Conservation (phyloP, 805 yeast genomes). For the Debaryomyces maramus region DNA sequence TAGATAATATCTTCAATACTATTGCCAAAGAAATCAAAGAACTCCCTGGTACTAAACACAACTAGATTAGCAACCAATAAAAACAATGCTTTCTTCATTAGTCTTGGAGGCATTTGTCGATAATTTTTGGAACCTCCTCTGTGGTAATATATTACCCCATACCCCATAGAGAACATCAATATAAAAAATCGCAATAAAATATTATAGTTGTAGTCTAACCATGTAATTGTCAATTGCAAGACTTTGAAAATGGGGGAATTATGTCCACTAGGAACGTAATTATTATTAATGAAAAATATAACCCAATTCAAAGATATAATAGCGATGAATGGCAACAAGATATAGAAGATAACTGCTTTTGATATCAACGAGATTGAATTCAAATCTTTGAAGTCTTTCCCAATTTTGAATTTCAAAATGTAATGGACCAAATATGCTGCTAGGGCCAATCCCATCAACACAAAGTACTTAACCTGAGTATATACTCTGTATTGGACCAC, state of each 20-base stretch:
- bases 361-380: conserved; percentile 29
- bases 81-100: conserved; percentile 8
- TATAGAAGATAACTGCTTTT: conserved; percentile 25
- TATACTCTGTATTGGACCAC: conserved; percentile 17
- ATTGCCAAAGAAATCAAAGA: background rate
- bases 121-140: conserved; percentile 21
- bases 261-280: conserved; percentile 7
- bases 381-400: conserved; percentile 26
- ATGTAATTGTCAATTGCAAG: background rate
- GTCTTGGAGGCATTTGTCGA: conserved; percentile 21
- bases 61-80: conserved; percentile 5
- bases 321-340: conserved; percentile 20
- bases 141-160: conserved; percentile 32
- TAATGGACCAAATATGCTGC: conserved; percentile 24
- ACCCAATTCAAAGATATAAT: conserved; percentile 4
- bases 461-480: conserved; percentile 13
- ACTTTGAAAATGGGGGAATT: conserved; percentile 2
- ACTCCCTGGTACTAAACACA: background rate
- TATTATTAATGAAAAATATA: conserved; percentile 13
- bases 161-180: conserved; percentile 35
- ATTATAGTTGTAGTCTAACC: conserved; percentile 9
- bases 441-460: conserved; percentile 15
- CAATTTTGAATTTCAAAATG: conserved; percentile 25
- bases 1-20: background rate
- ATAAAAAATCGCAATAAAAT: conserved; percentile 12